These are phyloP conservation scores for Oenanthe sinensis DNA, from an alignment of 129 eudicot species.

Conservation along the genomic window DNA sequence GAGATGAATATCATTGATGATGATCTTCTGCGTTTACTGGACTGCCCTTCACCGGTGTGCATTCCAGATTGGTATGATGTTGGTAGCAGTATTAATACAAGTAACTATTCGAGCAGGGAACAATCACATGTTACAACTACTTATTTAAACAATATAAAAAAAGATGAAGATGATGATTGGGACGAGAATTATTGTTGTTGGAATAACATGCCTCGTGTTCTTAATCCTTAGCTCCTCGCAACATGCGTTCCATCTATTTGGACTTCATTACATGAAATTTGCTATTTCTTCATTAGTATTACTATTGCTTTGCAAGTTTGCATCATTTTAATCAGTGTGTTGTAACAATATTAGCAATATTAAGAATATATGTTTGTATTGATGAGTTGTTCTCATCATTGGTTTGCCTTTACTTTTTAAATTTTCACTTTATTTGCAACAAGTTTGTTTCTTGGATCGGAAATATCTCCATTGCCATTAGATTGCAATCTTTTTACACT, in stretches of 20 bases:
- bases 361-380: neutral
- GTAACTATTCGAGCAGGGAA: constrained; percentile 12
- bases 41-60: constrained; percentile 44
- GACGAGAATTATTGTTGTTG: neutral
- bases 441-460: neutral
- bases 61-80: constrained; percentile 47
- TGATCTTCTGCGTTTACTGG: constrained; percentile 55
- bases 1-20: constrained; percentile 43
- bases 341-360: neutral
- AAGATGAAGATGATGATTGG: neutral
- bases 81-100: constrained; percentile 10
- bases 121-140: constrained; percentile 15
- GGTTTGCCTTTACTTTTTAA: no score
- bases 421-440: neutral
- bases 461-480: neutral
- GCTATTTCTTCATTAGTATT: neutral
- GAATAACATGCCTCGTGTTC: constrained; percentile 6
- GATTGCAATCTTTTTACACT: neutral
- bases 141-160: neutral
- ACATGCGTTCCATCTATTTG: neutral
- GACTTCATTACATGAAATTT: neutral
- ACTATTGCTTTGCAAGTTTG: neutral
- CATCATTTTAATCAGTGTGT: neutral
- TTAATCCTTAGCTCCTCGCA: neutral
- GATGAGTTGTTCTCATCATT: neutral